Evolutionary conservation across 176 grass and related monocot genomes (phyloP), one percentile per base, ranked within the genome.

Genomic region (Cenchrus fungigraminus): DNA sequence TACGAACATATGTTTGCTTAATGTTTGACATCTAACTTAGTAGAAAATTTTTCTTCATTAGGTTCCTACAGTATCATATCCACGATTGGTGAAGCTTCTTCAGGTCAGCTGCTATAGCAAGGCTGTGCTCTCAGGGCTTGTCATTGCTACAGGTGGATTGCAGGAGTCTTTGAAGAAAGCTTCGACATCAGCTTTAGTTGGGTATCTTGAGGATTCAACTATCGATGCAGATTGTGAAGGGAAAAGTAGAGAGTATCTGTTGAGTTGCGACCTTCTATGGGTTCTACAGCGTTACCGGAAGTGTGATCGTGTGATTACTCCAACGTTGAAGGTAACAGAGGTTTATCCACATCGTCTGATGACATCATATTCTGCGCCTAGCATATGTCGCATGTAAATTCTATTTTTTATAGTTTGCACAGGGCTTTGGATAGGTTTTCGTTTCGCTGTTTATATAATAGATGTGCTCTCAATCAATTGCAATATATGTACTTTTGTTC

Each of bases 61-160:
- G 93, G 88, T 94, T 77, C 88, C 96, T 85, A 59, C 86, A 4
- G 84, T 92, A 77, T 95, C 91, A n/a, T 98, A 94, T 91, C 97
- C 93, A 82, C 86, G 74, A 45, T 86, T 98, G 25, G 89, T 98
- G 84, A 92, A 98, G 63, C 91, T 98, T 90, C 93, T 98, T 76
- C 82, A 65, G 51, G 87, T 87, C 67, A 88, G 65, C 65, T 91
- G 85, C 84, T 98, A 92, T 87, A 98, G 96, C 70, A 84, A 82
- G 65, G 62, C 51, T 89, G 91, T 98, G 83, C 96, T 95, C 76
- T 90, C 96, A 79, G 93, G 96, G 22, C 90, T 98, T 72, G 96
- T 98, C 65, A 91, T 98, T 80, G 92, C 96, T 90, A 91, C 81
- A n/a, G 96, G 96, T 89, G 96, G 90, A 66, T 91, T 98, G 86